A percentile compares a stretch with the other conserved stretches of the same genome.
These are phyloP conservation scores for Suillus americanus DNA, from an alignment of 768 basidiomycete species.

Conservation along the genomic window DNA sequence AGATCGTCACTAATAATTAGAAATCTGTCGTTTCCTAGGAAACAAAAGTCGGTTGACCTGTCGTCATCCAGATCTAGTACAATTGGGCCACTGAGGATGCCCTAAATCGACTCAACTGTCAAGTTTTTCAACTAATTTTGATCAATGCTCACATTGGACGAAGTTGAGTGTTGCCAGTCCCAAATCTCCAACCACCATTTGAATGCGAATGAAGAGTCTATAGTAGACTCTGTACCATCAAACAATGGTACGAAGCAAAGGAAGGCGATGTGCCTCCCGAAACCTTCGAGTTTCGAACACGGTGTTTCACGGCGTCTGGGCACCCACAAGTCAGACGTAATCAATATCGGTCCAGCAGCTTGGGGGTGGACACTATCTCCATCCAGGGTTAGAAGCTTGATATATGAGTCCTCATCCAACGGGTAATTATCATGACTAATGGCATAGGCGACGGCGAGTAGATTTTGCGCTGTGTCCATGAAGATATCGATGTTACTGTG, in stretches of 20 bases:
- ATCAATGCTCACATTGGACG: neutral
- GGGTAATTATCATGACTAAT: neutral
- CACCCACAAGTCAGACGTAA: neutral
- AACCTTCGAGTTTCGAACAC: neutral
- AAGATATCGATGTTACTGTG: neutral
- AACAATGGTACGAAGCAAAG: neutral
- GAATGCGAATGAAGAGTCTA: too few relatives aligned
- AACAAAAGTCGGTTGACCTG: neutral
- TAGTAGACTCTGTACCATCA: too few relatives aligned
- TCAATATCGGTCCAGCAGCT: neutral
- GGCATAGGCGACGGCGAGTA: neutral
- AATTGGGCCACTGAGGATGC: neutral
- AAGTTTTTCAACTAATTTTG: neutral
- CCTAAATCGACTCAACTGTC: neutral
- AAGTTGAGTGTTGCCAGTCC: neutral
- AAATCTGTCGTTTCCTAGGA: neutral
- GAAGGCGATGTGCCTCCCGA: neutral
- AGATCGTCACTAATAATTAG: neutral
- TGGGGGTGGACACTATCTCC: neutral
- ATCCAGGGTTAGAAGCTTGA: neutral
- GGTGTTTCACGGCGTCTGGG: neutral
- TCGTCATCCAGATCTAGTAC: neutral
- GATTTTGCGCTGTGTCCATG: neutral
- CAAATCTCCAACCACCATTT: neutral
- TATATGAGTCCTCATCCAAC: neutral